phyloP scores from a whole-genome alignment of 1,139 yeast genomes.

The Suhomyces maxii region DNA sequence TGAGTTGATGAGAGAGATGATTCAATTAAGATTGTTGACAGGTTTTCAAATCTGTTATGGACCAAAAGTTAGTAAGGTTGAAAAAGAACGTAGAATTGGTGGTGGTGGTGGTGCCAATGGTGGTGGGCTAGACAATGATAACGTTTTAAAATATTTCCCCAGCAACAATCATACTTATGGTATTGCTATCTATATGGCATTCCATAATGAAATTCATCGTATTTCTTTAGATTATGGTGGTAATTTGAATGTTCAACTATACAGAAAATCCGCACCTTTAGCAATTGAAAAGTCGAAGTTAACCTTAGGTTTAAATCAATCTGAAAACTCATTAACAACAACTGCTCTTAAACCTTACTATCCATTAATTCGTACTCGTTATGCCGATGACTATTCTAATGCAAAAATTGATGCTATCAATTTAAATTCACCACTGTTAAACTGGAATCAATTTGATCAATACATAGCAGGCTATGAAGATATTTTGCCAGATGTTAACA shows the following conservation, averaged over 20 bases:
- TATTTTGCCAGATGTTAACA: constrained; percentile 54
- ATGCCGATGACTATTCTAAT: constrained; percentile 65
- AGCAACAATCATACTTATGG: constrained; percentile 41
- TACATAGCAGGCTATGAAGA: constrained; percentile 87
- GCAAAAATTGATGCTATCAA: constrained; percentile 59
- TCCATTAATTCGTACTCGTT: constrained; percentile 74
- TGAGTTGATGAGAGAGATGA: constrained; percentile 82
- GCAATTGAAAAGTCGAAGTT: constrained; percentile 15
- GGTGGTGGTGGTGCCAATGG: background rate
- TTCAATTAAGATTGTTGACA: constrained; percentile 72
- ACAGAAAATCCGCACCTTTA: constrained; percentile 31
- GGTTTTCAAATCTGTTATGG: constrained; percentile 93
- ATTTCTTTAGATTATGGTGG: constrained; percentile 70
- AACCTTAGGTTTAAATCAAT: constrained; percentile 9
- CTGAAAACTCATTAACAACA: constrained; percentile 4
- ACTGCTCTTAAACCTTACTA: constrained; percentile 30
- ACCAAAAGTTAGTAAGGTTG: constrained; percentile 61
- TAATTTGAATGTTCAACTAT: constrained; percentile 74
- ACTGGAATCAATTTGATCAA: constrained; percentile 94
- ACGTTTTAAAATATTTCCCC: constrained; percentile 45
- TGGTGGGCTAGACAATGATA: constrained; percentile 41
- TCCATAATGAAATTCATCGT: constrained; percentile 84
- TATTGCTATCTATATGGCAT: constrained; percentile 66
- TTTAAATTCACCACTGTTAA: constrained; percentile 54
- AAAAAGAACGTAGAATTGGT: constrained; percentile 58